Evolutionary conservation across 495 filamentous ascomycete genomes (phyloP), one percentile per base, ranked within the genome.

Genomic region (Astrothelium subdiscretum): DNA sequence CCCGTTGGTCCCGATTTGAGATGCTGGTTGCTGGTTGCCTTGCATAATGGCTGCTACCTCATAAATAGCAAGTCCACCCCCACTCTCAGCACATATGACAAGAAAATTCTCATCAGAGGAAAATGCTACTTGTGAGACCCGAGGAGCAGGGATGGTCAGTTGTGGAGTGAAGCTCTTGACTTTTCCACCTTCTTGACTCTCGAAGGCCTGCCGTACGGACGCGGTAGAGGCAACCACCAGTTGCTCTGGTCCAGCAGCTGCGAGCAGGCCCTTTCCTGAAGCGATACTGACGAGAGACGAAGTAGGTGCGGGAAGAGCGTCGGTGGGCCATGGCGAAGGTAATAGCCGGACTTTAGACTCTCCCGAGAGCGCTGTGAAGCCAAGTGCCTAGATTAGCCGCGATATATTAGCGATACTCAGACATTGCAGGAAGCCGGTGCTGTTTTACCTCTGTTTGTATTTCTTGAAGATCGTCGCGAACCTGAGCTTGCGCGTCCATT

Each of bases 121-220:
- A 69, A 97, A 99, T 29, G 86, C 87, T 8, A 97, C 79, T 72
- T 99, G 95, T 4, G 90, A 92, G 51, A 96, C 81, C 66, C 88
- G 81, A 6, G 86, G 83, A 57, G 96, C 75, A 5, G 85, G 76
- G 13, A 97, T 77, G 40, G 79, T 88, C 26, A 87, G 76, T 64
- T 90, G 83, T 29, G 94, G 87, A 51, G 82, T 79, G 69, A 95
- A 97, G 0, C 81, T 70, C 64, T 87, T 87, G 42, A 84, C 76
- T 65, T 89, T 84, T 66, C 80, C 82, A 24, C 83, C 82, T 12
- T 74, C 67, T 15, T 64, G 57, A 20, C 59, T 76, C 32, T 81
- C 76, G 67, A 95, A 95, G 0, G 87, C 84, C 66, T 89, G 84
- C 64, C 92, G 84, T 27, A 96, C 79, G 1, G 85, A 78, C 29